These are phyloP conservation scores for Penicillium canescens DNA, from an alignment of 495 filamentous ascomycete genomes.

Conservation along the genomic window DNA sequence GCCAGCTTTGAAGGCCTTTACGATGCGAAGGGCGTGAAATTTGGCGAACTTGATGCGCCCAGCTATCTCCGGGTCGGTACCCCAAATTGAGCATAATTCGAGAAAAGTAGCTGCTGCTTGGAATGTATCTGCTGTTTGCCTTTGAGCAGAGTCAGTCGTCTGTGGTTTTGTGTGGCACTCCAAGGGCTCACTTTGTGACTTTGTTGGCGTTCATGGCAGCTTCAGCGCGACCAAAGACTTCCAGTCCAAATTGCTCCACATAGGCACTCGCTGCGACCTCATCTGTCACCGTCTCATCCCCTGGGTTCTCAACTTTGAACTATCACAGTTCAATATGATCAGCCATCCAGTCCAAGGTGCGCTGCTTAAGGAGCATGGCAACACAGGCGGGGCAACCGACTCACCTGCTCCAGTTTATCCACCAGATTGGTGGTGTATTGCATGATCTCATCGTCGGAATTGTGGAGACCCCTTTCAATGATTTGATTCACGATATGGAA, in stretches of 20 bases:
- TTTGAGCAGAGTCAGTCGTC: conserved; percentile 30
- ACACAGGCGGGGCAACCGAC: conserved; percentile 7
- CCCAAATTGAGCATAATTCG: conserved; percentile 84
- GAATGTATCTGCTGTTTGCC: conserved; percentile 92
- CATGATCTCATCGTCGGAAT: conserved; percentile 68
- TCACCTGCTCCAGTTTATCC: conserved; percentile 86
- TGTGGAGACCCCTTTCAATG: conserved; percentile 75
- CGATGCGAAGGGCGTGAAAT: conserved; percentile 89
- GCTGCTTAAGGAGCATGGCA: not conserved
- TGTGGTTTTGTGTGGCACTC: conserved; percentile 1
- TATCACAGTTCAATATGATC: conserved; percentile 27
- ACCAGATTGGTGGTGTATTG: conserved; percentile 79
- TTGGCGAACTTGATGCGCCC: conserved; percentile 95
- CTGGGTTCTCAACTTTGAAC: conserved; percentile 64
- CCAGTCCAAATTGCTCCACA: conserved; percentile 88
- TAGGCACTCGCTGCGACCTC: conserved; percentile 85
- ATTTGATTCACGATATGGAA: conserved; percentile 94
- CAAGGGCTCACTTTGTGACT: conserved; percentile 68
- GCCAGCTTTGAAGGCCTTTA: conserved; percentile 85
- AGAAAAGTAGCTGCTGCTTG: conserved; percentile 89
- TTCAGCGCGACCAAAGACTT: conserved; percentile 83
- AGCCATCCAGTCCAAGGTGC: conserved; percentile 2
- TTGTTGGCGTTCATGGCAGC: conserved; percentile 78
- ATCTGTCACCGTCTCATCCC: conserved; percentile 76
- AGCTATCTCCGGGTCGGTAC: conserved; percentile 70